phyloP scores from a whole-genome alignment of 2,329 filamentous ascomycete species.

The Pseudogymnoascus sp. region DNA sequence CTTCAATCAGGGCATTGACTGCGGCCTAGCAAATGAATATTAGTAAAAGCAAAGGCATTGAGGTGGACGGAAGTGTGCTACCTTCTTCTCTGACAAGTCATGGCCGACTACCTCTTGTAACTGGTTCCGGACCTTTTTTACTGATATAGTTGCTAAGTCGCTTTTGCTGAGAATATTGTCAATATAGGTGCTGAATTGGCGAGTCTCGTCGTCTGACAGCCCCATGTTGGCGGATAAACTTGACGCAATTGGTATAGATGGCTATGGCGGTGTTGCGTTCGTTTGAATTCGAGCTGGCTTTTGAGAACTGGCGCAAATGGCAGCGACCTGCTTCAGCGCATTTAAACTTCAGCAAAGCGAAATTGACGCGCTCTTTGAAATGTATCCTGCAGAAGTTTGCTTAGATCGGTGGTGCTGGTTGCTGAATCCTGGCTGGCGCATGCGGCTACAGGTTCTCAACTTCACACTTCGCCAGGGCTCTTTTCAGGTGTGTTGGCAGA shows the following conservation, averaged over 20 bases:
- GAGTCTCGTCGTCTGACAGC: constrained; percentile 21
- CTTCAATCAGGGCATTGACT: constrained; percentile 46
- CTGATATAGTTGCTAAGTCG: constrained; percentile 32
- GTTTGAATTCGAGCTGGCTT: neutral
- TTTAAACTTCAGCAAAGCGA: neutral
- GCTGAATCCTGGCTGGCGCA: neutral
- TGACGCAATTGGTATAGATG: neutral
- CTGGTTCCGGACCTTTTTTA: constrained; percentile 31
- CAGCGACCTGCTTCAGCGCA: neutral
- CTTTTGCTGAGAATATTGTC: constrained; percentile 30
- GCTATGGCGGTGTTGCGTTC: neutral
- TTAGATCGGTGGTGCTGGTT: neutral
- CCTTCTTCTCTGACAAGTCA: constrained; percentile 33
- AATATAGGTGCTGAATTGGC: constrained; percentile 31
- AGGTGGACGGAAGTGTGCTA: constrained; percentile 11
- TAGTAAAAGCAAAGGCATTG: constrained; percentile 1
- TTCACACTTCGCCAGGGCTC: neutral
- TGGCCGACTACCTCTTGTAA: constrained; percentile 26
- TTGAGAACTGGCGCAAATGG: constrained; percentile 1
- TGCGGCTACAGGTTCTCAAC: neutral
- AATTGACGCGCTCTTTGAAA: neutral
- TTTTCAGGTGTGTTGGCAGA: neutral
- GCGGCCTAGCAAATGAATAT: constrained; percentile 32
- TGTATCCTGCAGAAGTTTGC: neutral
- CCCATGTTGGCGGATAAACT: constrained; percentile 1